Evolutionary conservation across 345 rosid species (phyloP).

Genomic region (Ceriops zippeliana): DNA sequence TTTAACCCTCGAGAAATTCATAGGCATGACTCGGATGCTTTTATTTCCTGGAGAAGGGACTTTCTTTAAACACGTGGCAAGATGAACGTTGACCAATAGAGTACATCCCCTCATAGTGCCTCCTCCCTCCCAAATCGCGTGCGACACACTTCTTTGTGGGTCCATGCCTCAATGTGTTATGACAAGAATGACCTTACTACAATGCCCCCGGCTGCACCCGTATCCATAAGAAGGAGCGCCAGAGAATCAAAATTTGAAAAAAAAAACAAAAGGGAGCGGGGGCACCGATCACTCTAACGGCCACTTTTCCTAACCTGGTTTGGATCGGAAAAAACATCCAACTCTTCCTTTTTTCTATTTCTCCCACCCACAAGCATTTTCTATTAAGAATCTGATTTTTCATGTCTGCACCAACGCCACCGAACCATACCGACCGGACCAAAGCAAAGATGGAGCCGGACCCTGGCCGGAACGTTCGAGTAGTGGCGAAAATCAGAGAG

Average conservation of each 20-base stretch:
- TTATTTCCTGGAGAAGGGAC: too few species aligned
- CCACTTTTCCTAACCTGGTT: background rate
- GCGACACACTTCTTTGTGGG: too few species aligned
- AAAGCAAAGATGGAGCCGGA: constrained; percentile 6
- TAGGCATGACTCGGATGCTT: too few species aligned
- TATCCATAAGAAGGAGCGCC: background rate
- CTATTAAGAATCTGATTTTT: background rate
- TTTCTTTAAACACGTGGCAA: too few species aligned
- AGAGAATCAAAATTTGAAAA: background rate
- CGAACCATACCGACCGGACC: background rate
- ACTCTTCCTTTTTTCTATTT: background rate
- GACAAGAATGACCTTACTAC: background rate
- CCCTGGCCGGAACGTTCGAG: constrained; percentile 33
- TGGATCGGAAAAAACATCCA: background rate
- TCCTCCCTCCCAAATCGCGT: too few species aligned
- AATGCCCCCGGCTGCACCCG: background rate
- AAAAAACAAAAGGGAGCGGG: too few species aligned
- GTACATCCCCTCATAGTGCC: too few species aligned
- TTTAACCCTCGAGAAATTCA: too few species aligned
- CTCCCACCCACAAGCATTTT: background rate
- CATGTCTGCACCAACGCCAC: too few species aligned
- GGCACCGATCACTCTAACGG: background rate
- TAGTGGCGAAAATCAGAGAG: constrained; percentile 58
- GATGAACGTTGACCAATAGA: too few species aligned
- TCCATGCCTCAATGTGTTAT: background rate